phyloP scores from a whole-genome alignment of 805 yeast genomes.

The Lipomyces yamanashiensis region DNA sequence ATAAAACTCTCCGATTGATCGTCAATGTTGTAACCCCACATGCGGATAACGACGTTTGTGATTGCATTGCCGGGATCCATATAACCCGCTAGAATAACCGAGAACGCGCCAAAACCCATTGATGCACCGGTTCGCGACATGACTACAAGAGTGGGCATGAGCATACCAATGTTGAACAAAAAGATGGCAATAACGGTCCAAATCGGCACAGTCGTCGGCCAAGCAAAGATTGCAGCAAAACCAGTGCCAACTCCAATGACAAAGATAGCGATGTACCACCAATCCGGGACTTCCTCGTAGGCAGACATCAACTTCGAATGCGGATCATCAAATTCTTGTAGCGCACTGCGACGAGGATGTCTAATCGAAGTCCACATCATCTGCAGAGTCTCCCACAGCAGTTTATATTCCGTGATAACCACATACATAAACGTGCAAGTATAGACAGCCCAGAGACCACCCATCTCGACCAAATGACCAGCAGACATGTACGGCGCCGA shows the following conservation, averaged over 20 bases:
- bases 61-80: conserved; percentile 56
- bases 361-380: conserved; percentile 24
- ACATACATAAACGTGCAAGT: conserved; percentile 23
- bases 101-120: conserved; percentile 45
- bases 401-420: conserved; percentile 14
- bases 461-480: conserved; percentile 51
- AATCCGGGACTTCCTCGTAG: conserved; percentile 52
- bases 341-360: conserved; percentile 40
- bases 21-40: conserved; percentile 62
- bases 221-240: conserved; percentile 44
- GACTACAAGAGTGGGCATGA: conserved; percentile 42
- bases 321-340: conserved; percentile 44
- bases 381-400: conserved; percentile 47
- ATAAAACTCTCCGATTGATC: conserved; percentile 67
- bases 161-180: conserved; percentile 42
- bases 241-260: conserved; percentile 52
- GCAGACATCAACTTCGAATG: conserved; percentile 14
- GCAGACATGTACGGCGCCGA: conserved; percentile 66
- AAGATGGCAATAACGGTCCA: conserved; percentile 43
- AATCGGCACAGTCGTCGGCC: conserved; percentile 47
- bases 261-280: conserved; percentile 54
- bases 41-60: conserved; percentile 58
- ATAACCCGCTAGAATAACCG: conserved; percentile 34
- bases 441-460: conserved; percentile 19
- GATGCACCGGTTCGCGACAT: conserved; percentile 50